A percentile compares a stretch with the other conserved stretches of the same genome.
Conservation (phyloP, 495 filamentous ascomycete species). For the Podospora anserina region DNA sequence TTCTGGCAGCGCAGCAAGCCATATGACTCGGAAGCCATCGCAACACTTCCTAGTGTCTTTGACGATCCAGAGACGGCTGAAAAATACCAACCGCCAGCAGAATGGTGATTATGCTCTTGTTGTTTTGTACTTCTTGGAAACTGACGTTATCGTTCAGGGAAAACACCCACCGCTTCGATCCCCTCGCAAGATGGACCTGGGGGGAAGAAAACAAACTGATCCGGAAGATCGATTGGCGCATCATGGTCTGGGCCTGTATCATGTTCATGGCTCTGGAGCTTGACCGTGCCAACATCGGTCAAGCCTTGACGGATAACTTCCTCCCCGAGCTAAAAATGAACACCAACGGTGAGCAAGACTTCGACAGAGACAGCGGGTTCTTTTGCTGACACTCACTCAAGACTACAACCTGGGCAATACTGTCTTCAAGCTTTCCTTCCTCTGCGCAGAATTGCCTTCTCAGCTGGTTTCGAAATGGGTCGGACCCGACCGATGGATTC, state of each 20-base stretch:
- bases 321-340: constrained; percentile 34
- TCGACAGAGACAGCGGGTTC: background rate
- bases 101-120: constrained; percentile 33
- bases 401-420: constrained; percentile 77
- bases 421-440: constrained; percentile 66
- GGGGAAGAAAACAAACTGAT: constrained; percentile 38
- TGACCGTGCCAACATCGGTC: constrained; percentile 64
- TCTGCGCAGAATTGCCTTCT: constrained; percentile 70
- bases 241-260: constrained; percentile 62
- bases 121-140: background rate
- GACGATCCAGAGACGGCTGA: constrained; percentile 39
- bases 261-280: constrained; percentile 84
- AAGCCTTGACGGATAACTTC: constrained; percentile 43
- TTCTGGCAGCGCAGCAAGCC: constrained; percentile 42
- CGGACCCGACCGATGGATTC: constrained; percentile 84
- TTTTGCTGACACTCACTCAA: constrained; percentile 19
- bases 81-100: constrained; percentile 36
- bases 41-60: constrained; percentile 44
- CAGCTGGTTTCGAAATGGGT: constrained; percentile 73
- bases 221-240: constrained; percentile 41
- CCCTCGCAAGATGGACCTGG: constrained; percentile 43
- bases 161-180: constrained; percentile 45
- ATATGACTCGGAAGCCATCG: constrained; percentile 53
- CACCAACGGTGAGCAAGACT: constrained; percentile 33
- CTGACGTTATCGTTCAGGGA: constrained; percentile 33